These are phyloP conservation scores for Diaporthe sp. DNA, from an alignment of 2,329 filamentous ascomycete species.

Conservation along the genomic window DNA sequence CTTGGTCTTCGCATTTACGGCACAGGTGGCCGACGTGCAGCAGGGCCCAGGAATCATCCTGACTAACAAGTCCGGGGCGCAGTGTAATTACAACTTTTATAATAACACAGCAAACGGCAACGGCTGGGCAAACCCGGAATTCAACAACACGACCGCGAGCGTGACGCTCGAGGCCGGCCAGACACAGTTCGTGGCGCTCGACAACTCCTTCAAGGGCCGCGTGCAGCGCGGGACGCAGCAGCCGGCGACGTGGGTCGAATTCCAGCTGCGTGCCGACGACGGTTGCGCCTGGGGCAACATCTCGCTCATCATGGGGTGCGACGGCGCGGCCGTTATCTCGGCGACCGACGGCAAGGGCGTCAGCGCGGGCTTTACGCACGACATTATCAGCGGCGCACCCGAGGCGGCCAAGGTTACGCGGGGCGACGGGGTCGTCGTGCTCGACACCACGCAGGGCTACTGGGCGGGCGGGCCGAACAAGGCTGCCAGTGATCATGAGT, in stretches of 20 bases:
- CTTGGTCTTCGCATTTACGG: not conserved
- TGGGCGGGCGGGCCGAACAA: conserved; percentile 50
- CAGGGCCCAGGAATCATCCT: not conserved
- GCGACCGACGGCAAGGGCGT: conserved; percentile 51
- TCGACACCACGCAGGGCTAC: conserved; percentile 50
- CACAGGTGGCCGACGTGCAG: not conserved
- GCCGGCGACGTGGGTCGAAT: conserved; percentile 53
- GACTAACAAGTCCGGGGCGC: conserved; percentile 15
- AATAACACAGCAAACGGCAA: conserved; percentile 2
- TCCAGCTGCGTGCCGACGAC: conserved; percentile 50
- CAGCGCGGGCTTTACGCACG: conserved; percentile 43
- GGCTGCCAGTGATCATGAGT: conserved; percentile 47
- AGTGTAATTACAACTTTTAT: conserved; percentile 17
- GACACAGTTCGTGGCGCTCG: not conserved
- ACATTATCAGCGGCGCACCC: conserved; percentile 42
- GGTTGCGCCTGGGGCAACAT: conserved; percentile 50
- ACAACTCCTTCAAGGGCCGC: conserved; percentile 12
- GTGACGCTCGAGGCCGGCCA: not conserved
- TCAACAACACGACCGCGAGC: conserved; percentile 7
- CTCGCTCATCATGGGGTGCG: conserved; percentile 49
- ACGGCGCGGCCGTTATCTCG: conserved; percentile 49
- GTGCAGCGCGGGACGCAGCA: conserved; percentile 49
- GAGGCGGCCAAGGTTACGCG: conserved; percentile 46
- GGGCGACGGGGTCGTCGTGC: conserved; percentile 45
- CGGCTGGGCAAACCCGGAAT: conserved; percentile 11